Conservation (phyloP, 1,139 yeast genomes). For the Geotrichum histeridarum region DNA sequence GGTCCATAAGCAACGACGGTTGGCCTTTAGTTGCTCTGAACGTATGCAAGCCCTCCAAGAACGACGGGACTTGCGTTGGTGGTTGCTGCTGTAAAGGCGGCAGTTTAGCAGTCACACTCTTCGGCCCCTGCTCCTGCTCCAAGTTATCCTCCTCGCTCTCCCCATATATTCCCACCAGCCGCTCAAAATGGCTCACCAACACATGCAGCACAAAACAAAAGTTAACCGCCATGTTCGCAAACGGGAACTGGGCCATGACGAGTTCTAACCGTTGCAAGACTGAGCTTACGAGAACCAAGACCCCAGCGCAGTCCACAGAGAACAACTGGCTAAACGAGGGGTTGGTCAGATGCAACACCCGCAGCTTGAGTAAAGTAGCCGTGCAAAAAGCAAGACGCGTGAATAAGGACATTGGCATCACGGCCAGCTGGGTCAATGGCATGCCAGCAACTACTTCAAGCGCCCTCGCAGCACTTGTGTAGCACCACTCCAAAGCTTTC, state of each 20-base stretch:
- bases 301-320: conserved; percentile 42
- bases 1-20: not conserved
- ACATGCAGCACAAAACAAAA: conserved; percentile 30
- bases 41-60: too few species aligned
- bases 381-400: conserved; percentile 65
- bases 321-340: conserved; percentile 47
- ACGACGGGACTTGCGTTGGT: not conserved
- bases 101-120: not conserved
- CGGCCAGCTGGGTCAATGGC: conserved; percentile 38
- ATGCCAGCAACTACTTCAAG: conserved; percentile 23
- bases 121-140: not conserved
- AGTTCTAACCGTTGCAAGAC: conserved; percentile 37
- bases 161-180: conserved; percentile 25
- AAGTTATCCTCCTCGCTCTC: not conserved
- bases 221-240: conserved; percentile 28
- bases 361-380: conserved; percentile 57
- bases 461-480: conserved; percentile 23
- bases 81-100: not conserved
- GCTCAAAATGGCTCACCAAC: conserved; percentile 31
- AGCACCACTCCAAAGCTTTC: conserved; percentile 27
- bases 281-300: conserved; percentile 45
- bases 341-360: conserved; percentile 53
- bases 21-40: too few species aligned
- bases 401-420: conserved; percentile 57
- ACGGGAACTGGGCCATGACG: conserved; percentile 26